Evolutionary conservation across 1,284 basidiomycete species (phyloP).

Genomic region (Kalmanozyma brasiliensis): DNA sequence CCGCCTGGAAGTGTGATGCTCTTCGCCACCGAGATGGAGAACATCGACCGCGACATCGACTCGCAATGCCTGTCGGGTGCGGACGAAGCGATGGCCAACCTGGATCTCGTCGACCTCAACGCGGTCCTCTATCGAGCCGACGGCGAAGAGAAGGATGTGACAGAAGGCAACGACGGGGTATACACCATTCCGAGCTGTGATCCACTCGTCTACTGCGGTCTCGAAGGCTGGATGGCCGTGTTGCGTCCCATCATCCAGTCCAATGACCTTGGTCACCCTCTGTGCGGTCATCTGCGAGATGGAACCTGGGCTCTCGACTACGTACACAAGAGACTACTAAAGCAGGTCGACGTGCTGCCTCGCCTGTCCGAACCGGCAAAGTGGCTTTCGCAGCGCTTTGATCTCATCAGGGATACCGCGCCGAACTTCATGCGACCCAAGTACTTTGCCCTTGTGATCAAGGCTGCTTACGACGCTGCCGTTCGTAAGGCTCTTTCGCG

Average conservation of each 20-base stretch:
- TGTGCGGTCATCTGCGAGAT: constrained; percentile 59
- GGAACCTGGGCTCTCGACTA: constrained; percentile 64
- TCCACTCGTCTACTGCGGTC: constrained; percentile 58
- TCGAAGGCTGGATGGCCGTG: constrained; percentile 60
- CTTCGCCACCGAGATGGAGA: constrained; percentile 57
- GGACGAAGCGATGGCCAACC: constrained; percentile 50
- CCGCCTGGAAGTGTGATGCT: constrained; percentile 64
- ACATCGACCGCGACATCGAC: constrained; percentile 52
- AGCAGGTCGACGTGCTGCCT: constrained; percentile 68
- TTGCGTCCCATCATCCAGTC: constrained; percentile 47
- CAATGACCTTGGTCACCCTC: constrained; percentile 62
- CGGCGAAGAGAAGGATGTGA: constrained; percentile 62
- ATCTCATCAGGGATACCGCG: constrained; percentile 50
- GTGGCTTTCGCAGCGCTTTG: constrained; percentile 60
- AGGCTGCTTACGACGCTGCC: constrained; percentile 56
- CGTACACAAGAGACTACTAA: constrained; percentile 73
- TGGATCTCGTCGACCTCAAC: constrained; percentile 60
- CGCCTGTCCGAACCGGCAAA: constrained; percentile 46
- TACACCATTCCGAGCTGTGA: constrained; percentile 51
- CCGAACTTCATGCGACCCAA: constrained; percentile 64
- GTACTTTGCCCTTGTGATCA: constrained; percentile 63
- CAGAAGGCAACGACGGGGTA: constrained; percentile 55
- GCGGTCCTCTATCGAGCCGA: constrained; percentile 61
- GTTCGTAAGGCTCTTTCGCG: constrained; percentile 46
- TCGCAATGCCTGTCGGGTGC: constrained; percentile 50